These are phyloP conservation scores for Rhynchospora breviuscula DNA, from an alignment of 176 grass and related monocot genomes.

Conservation along the genomic window DNA sequence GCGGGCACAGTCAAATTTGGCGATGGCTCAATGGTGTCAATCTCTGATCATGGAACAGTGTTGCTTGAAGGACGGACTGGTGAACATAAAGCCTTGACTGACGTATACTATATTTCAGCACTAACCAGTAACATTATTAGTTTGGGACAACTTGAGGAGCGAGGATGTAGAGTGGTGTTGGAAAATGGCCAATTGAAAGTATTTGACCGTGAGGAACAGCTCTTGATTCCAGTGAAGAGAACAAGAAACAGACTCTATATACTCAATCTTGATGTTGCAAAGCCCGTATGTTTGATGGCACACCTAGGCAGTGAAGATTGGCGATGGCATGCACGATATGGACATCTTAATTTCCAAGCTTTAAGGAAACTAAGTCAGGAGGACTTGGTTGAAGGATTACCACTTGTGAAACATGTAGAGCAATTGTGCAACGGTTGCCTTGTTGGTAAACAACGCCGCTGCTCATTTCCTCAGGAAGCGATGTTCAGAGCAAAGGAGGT, in stretches of 20 bases:
- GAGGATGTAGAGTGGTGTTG: background rate
- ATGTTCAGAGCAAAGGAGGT: background rate
- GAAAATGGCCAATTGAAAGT: background rate
- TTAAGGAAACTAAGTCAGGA: background rate
- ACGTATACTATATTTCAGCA: background rate
- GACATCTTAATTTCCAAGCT: background rate
- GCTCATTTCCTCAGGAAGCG: background rate
- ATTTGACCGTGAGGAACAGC: background rate
- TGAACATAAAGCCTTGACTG: too few relatives aligned
- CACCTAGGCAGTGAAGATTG: background rate
- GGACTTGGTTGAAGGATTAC: background rate
- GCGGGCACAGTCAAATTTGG: background rate
- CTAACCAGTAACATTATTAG: background rate
- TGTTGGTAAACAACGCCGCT: background rate
- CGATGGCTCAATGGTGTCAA: background rate
- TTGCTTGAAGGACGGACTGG: too few relatives aligned
- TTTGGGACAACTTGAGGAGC: background rate
- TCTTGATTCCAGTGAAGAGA: too few relatives aligned
- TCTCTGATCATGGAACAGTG: background rate
- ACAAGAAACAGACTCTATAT: too few relatives aligned
- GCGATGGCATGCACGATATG: background rate
- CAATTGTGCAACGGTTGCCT: background rate
- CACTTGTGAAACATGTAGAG: background rate
- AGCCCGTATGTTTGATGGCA: background rate
- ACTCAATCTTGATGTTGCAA: too few relatives aligned